These are phyloP conservation scores for Cryphonectria carpinicola DNA, from an alignment of 2,329 filamentous ascomycete species.

Conservation along the genomic window DNA sequence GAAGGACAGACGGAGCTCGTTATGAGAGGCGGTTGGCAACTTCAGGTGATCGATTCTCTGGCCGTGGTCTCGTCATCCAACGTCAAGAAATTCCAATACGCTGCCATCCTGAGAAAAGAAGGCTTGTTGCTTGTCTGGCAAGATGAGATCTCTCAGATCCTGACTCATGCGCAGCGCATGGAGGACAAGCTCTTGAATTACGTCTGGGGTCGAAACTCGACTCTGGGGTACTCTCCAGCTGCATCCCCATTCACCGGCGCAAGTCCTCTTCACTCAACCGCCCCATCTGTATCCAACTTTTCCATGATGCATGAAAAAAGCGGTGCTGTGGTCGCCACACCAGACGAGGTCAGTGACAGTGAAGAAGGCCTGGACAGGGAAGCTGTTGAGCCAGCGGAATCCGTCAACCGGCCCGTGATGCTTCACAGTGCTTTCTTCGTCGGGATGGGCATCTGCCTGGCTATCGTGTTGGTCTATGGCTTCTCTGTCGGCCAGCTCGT, in stretches of 20 bases:
- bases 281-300: slow-evolving; percentile 29
- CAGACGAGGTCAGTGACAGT: slow-evolving; percentile 30
- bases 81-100: slow-evolving; percentile 48
- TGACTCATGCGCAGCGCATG: slow-evolving; percentile 42
- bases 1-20: slow-evolving; percentile 47
- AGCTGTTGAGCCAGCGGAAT: slow-evolving; percentile 39
- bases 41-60: slow-evolving; percentile 51
- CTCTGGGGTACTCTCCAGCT: slow-evolving; percentile 19
- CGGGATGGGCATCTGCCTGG: slow-evolving; percentile 42
- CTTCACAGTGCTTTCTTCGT: slow-evolving; percentile 44
- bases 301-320: slow-evolving; percentile 31
- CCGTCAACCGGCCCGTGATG: slow-evolving; percentile 45
- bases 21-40: slow-evolving; percentile 46
- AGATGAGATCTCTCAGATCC: slow-evolving; percentile 45
- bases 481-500: slow-evolving; percentile 43
- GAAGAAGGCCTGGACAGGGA: slow-evolving; percentile 35
- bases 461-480: slow-evolving; percentile 45
- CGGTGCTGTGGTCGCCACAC: slow-evolving; percentile 17
- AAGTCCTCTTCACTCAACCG: slow-evolving; percentile 29
- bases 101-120: slow-evolving; percentile 47
- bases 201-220: slow-evolving; percentile 35
- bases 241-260: slow-evolving; percentile 22
- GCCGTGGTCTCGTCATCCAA: slow-evolving; percentile 42
- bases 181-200: slow-evolving; percentile 40
- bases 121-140: slow-evolving; percentile 48